A percentile compares a stretch with the other conserved stretches of the same genome.
Conservation (phyloP, 1,139 yeast species). For the Saccharomyces hybrid region DNA sequence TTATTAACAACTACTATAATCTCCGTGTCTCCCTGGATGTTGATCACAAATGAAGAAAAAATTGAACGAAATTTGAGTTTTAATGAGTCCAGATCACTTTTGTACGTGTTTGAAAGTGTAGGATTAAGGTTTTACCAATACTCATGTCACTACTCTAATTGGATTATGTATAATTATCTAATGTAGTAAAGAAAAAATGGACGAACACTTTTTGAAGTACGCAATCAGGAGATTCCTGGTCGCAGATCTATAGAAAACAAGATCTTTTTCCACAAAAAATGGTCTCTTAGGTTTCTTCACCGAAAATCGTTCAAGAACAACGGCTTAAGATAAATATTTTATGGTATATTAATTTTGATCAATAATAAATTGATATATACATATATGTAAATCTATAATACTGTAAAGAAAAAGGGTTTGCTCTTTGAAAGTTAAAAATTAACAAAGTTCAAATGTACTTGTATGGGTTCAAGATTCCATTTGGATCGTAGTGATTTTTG, state of each 20-base stretch:
- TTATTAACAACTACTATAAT: too few species aligned
- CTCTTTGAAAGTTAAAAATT: neutral
- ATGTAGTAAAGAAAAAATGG: neutral
- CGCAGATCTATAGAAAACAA: neutral
- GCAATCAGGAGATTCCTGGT: neutral
- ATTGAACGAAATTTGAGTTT: neutral
- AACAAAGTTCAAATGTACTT: constrained; percentile 45
- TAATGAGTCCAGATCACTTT: neutral
- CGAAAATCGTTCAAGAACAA: neutral
- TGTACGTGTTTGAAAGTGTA: neutral
- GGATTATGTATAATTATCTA: neutral
- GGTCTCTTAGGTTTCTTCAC: neutral
- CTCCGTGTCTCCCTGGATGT: too few species aligned
- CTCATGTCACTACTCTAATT: neutral
- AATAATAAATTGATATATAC: neutral
- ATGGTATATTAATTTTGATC: neutral
- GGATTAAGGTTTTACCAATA: neutral
- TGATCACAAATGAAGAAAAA: too few species aligned
- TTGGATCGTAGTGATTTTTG: constrained; percentile 74
- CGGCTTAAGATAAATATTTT: neutral
- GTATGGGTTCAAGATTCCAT: constrained; percentile 83
- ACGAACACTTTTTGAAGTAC: neutral
- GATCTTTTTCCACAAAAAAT: neutral
- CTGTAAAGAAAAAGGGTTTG: neutral
- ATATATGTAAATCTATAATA: neutral